A percentile compares a stretch with the other conserved stretches of the same genome.
Conservation (phyloP, 768 basidiomycete genomes). For the Tylopilus rubrobrunneus region DNA sequence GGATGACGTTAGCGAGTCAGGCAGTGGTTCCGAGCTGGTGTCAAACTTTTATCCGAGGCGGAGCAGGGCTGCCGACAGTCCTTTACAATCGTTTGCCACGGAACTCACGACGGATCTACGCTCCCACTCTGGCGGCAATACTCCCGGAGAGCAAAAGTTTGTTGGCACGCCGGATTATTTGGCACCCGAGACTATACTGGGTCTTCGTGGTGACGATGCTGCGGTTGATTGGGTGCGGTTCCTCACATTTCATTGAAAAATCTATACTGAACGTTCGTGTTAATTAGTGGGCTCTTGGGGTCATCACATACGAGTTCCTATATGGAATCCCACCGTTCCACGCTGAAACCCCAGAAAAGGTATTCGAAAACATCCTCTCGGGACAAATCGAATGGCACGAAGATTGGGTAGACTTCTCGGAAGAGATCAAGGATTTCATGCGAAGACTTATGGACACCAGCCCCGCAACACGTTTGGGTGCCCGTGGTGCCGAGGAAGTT, state of each 20-base stretch:
- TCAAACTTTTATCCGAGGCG: constrained; percentile 52
- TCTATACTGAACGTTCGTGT: constrained; percentile 8
- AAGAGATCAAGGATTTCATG: constrained; percentile 89
- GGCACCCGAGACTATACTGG: constrained; percentile 93
- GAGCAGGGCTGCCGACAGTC: constrained; percentile 62
- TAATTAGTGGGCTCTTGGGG: constrained; percentile 92
- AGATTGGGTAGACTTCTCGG: constrained; percentile 82
- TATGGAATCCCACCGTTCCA: constrained; percentile 98
- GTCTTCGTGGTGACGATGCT: constrained; percentile 90
- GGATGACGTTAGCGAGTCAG: constrained; percentile 87
- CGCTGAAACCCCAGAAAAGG: constrained; percentile 93
- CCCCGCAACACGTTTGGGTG: constrained; percentile 75
- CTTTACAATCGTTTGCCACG: constrained; percentile 81
- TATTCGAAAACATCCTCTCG: constrained; percentile 97
- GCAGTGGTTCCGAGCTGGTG: constrained; percentile 72
- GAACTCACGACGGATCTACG: constrained; percentile 81
- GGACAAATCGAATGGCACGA: constrained; percentile 95
- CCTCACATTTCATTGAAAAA: constrained; percentile 8
- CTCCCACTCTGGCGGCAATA: constrained; percentile 58
- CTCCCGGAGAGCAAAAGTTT: constrained; percentile 87
- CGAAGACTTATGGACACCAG: constrained; percentile 78
- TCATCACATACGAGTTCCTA: constrained; percentile 97
- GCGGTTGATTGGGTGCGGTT: constrained; percentile 91
- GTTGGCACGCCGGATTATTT: constrained; percentile 98
- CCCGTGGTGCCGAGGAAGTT: constrained; percentile 86